Conservation (phyloP, 768 basidiomycete genomes). For the Psilocybe cyanescens region DNA sequence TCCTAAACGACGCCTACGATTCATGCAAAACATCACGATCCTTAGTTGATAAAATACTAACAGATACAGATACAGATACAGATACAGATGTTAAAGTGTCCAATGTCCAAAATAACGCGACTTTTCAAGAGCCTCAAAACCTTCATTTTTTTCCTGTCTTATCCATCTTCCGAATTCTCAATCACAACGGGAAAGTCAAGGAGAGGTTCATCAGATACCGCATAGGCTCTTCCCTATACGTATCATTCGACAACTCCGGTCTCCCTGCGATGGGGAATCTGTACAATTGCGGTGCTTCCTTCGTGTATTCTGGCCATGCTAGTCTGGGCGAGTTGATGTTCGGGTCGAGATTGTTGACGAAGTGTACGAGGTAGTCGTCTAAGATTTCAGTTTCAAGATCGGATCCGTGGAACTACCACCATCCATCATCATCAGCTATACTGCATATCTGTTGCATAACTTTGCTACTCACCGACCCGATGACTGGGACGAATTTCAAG, state of each 20-base stretch:
- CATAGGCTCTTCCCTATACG: conserved; percentile 33
- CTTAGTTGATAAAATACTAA: neutral
- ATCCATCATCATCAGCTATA: neutral
- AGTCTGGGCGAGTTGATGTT: conserved; percentile 30
- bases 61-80: neutral
- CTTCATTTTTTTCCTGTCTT: neutral
- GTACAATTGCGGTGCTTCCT: conserved; percentile 22
- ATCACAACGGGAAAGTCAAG: conserved; percentile 22
- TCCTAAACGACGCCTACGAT: neutral
- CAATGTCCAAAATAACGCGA: neutral
- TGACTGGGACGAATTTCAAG: conserved; percentile 19
- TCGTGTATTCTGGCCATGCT: conserved; percentile 36
- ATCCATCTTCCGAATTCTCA: neutral
- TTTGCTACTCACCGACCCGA: conserved; percentile 25
- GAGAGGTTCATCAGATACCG: conserved; percentile 29
- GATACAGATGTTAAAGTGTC: neutral
- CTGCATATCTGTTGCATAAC: neutral
- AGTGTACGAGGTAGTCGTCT: conserved; percentile 25
- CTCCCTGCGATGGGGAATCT: conserved; percentile 23
- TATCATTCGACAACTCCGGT: conserved; percentile 28
- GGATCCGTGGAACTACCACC: conserved; percentile 21
- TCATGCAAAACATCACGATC: neutral
- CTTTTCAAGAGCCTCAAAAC: neutral
- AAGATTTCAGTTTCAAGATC: conserved; percentile 29
- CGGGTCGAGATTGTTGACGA: conserved; percentile 39